A percentile compares a stretch with the other conserved stretches of the same genome.
Evolutionary conservation across 179 eudicot species (phyloP).

Genomic region (Silene coronaria): DNA sequence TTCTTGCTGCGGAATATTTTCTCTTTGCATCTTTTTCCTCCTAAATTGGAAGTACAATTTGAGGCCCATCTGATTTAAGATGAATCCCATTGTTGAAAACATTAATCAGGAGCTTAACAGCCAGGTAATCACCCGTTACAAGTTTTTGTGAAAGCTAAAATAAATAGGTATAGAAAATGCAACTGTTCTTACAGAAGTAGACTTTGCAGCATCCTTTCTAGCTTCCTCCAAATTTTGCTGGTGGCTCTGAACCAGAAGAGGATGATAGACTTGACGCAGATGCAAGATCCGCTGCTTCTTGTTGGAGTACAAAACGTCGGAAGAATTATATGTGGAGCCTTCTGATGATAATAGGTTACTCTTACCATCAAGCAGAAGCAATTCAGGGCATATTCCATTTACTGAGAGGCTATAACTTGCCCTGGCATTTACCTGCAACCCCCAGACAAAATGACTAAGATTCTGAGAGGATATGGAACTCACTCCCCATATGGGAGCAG

Average conservation of each 20-base stretch:
- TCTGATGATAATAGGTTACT: constrained; percentile 29
- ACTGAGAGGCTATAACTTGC: constrained; percentile 74
- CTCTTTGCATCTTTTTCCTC: constrained; percentile 63
- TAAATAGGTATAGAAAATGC: constrained; percentile 1
- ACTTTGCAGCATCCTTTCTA: constrained; percentile 56
- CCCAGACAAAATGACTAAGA: neutral
- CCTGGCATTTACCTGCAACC: constrained; percentile 71
- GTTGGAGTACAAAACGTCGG: constrained; percentile 21
- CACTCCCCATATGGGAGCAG: neutral
- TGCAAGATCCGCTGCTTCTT: constrained; percentile 60
- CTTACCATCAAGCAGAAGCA: constrained; percentile 43
- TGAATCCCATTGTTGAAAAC: constrained; percentile 2
- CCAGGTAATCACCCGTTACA: neutral
- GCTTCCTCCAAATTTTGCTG: constrained; percentile 54
- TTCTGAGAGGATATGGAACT: neutral
- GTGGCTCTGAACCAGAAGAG: constrained; percentile 66
- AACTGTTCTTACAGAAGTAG: constrained; percentile 61
- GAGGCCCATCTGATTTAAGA: constrained; percentile 24
- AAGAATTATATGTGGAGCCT: constrained; percentile 16
- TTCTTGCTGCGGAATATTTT: constrained; percentile 33
- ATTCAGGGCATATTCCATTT: constrained; percentile 69
- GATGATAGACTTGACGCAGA: constrained; percentile 72
- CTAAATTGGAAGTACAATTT: constrained; percentile 35
- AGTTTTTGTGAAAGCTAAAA: neutral
- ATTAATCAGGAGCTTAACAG: neutral